phyloP scores from a whole-genome alignment of 495 filamentous ascomycete genomes.

The Thozetella sp. region DNA sequence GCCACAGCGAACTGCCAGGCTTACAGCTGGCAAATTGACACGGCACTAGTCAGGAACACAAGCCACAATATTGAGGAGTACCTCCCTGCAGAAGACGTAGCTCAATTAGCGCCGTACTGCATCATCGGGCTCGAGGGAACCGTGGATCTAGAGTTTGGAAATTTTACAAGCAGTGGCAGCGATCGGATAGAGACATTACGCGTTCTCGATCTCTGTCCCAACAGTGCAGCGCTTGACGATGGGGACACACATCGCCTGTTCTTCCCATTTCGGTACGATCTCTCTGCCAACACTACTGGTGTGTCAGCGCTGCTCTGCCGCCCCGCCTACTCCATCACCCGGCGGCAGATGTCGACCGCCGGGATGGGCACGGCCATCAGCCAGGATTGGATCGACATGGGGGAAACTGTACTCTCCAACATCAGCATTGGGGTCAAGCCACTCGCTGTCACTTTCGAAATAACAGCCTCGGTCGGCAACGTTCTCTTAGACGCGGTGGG shows the following conservation, averaged over 20 bases:
- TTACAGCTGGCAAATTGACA: background rate
- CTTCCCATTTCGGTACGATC: background rate
- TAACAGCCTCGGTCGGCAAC: background rate
- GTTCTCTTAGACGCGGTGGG: background rate
- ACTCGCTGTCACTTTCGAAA: background rate
- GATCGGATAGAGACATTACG: background rate
- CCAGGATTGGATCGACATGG: background rate
- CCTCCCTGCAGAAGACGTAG: background rate
- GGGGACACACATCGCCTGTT: background rate
- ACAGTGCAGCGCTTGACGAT: background rate
- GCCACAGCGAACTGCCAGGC: background rate
- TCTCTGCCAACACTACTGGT: background rate
- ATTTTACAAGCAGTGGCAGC: background rate
- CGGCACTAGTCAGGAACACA: background rate
- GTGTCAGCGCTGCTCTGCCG: background rate
- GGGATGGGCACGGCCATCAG: background rate
- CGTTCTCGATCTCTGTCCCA: background rate
- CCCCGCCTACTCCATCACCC: background rate
- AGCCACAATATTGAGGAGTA: background rate
- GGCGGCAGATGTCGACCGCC: background rate
- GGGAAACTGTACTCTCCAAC: background rate
- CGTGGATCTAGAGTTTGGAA: background rate
- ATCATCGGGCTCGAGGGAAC: background rate
- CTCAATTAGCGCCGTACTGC: background rate
- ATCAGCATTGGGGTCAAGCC: background rate